These are phyloP conservation scores for Scenedesmus sp. DNA, from an alignment of 163 green algal genomes.

Conservation along the genomic window DNA sequence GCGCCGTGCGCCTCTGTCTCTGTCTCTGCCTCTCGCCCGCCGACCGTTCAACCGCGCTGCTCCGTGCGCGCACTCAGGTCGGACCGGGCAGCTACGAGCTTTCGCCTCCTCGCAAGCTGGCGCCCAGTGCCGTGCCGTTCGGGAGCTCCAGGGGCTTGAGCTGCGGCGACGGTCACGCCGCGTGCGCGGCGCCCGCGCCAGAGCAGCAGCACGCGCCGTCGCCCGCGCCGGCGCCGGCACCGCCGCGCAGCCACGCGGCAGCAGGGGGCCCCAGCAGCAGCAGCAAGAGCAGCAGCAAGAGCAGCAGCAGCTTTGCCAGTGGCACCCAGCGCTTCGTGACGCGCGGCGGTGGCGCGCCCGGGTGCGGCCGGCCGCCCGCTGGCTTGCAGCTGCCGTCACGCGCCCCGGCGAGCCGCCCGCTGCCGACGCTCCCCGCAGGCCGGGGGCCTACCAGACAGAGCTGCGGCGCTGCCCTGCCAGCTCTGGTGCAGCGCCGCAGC, in stretches of 20 bases:
- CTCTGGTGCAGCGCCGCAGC: neutral
- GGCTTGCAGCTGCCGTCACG: too few relatives aligned
- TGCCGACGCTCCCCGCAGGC: neutral
- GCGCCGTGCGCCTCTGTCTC: neutral
- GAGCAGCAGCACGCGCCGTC: too few relatives aligned
- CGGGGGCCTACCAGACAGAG: slow-evolving; percentile 2
- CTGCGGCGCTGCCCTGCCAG: neutral
- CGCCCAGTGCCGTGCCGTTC: slow-evolving; percentile 1
- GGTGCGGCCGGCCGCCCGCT: too few relatives aligned
- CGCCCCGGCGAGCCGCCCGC: neutral
- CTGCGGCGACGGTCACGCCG: too few relatives aligned
- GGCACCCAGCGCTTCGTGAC: slow-evolving; percentile 3
- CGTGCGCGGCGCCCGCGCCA: too few relatives aligned
- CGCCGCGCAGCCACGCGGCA: neutral
- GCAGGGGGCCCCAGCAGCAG: neutral
- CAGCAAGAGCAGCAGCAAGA: neutral
- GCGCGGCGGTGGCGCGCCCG: too few relatives aligned
- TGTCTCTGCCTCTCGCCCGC: neutral
- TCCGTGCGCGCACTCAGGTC: slow-evolving; percentile 1
- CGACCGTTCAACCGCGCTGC: neutral
- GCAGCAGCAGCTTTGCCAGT: slow-evolving; percentile 33
- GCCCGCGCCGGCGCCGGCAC: too few relatives aligned
- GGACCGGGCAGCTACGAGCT: slow-evolving; percentile 20
- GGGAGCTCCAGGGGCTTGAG: neutral
- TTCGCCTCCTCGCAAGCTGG: too few relatives aligned